Base-by-base conservation (phyloP, 2,329 filamentous ascomycete species). In the Keithomyces neogunnii region DNA sequence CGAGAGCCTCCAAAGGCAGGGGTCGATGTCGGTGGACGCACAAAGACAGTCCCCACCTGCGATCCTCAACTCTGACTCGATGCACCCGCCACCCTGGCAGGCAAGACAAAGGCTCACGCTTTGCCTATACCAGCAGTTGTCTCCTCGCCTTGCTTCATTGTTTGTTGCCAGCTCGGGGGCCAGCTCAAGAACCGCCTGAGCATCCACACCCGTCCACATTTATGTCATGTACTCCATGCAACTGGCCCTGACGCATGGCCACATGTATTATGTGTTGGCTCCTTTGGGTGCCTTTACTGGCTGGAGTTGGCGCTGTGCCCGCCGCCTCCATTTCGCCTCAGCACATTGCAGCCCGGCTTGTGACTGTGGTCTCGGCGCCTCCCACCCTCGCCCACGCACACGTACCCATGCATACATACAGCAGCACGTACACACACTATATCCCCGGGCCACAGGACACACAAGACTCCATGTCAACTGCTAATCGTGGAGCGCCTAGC, bases 71-170 rank as follows among this genome's bases (percentile, higher is more conserved):
- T 50, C 36, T 29, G 19, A 36, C 30, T 40, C 19, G 48, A 38
- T 42, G 45, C 48, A 51, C 45, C 33, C 48, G 47, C 51, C 47
- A 45, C 48, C 44, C 47, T n/a, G 31, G 45, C 48, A 53, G 47
- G 48, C 48, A 38, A 48, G 51, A 53, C 51, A 45, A 52, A 38
- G 19, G 48, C 47, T 47, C 38, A 33, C 51, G 44, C 51, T 48
- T 47, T 50, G 51, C 43, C 51, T 50, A 28, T 49, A 46, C 47
- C 51, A 40, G 47, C 44, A 50, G 47, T 28, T n/a, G 40, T 36
- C 38, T 39, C 45, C 30, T 35, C 50, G 45, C 50, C 40, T 48
- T 46, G n/a, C 36, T 51, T 51, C 43, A 52, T 52, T 52, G 47
- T 52, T 50, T 28, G 6, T 30, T 11, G 38, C 39, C 45, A 42